These are phyloP conservation scores for Rhododendron mucronatum DNA, from an alignment of 148 eudicot genomes.

Conservation along the genomic window DNA sequence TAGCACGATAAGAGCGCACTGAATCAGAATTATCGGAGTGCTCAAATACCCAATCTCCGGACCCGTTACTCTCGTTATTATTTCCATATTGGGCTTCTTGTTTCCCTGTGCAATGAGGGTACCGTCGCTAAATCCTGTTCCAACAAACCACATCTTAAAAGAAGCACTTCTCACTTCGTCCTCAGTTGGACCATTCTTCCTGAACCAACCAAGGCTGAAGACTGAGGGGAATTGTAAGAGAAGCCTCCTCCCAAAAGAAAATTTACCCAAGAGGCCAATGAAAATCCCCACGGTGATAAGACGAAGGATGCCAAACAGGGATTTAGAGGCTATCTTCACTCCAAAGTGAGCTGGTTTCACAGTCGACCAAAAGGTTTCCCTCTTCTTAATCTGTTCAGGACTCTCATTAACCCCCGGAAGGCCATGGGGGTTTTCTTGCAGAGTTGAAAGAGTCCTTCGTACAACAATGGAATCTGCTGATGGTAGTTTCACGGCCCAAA, in stretches of 20 bases:
- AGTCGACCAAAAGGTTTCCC: conserved; percentile 70
- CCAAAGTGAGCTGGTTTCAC: conserved; percentile 88
- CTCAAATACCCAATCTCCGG: conserved; percentile 82
- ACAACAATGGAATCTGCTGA: conserved; percentile 84
- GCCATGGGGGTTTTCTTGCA: conserved; percentile 69
- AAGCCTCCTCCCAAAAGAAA: conserved; percentile 65
- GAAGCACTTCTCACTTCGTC: conserved; percentile 76
- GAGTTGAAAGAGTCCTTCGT: conserved; percentile 56
- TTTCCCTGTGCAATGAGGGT: conserved; percentile 25
- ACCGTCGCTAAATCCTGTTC: conserved; percentile 53
- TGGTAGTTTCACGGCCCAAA: conserved; percentile 83
- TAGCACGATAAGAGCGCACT: conserved; percentile 61
- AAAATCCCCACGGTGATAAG: conserved; percentile 49
- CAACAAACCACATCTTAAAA: conserved; percentile 93
- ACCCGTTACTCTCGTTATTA: conserved; percentile 78
- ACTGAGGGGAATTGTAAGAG: conserved; percentile 70
- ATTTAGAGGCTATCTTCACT: conserved; percentile 67
- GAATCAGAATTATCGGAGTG: conserved; percentile 67
- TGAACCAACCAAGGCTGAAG: conserved; percentile 75
- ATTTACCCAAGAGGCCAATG: conserved; percentile 53
- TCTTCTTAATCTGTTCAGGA: conserved; percentile 37
- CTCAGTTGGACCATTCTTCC: conserved; percentile 73
- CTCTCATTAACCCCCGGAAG: conserved; percentile 63
- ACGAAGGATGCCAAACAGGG: conserved; percentile 40
- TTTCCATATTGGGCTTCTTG: conserved; percentile 55